These are phyloP conservation scores for Galerina marginata DNA, from an alignment of 768 basidiomycete species.

Conservation along the genomic window DNA sequence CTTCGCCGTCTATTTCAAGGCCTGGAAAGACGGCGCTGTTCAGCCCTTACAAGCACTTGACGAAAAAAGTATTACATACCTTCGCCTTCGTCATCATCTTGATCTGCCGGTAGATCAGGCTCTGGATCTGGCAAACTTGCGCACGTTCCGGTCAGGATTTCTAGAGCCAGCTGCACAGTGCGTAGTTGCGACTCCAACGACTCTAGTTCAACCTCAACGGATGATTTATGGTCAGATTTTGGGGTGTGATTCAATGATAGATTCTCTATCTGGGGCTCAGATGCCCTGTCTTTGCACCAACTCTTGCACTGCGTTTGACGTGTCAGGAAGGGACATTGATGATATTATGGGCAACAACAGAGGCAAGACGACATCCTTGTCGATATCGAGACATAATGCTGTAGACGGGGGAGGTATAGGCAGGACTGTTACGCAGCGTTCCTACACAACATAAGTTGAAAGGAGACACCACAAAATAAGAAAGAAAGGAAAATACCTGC, in stretches of 20 bases:
- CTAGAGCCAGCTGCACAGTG: conserved; percentile 82
- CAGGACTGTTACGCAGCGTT: conserved; percentile 74
- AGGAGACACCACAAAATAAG: neutral
- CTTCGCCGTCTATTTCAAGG: conserved; percentile 21
- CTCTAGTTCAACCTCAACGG: conserved; percentile 73
- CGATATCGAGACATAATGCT: conserved; percentile 67
- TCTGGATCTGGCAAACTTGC: conserved; percentile 86
- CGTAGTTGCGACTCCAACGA: conserved; percentile 71
- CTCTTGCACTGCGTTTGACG: conserved; percentile 53
- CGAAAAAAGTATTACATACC: conserved; percentile 16
- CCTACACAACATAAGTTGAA: conserved; percentile 45
- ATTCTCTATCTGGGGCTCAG: conserved; percentile 35
- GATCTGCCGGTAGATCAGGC: conserved; percentile 40
- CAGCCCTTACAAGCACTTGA: neutral
- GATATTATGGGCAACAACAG: conserved; percentile 70
- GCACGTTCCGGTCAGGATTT: conserved; percentile 87
- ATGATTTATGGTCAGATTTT: conserved; percentile 77
- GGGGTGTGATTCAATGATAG: conserved; percentile 68
- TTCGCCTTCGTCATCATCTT: conserved; percentile 46
- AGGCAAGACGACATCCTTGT: conserved; percentile 74
- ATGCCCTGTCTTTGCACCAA: conserved; percentile 60
- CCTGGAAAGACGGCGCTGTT: conserved; percentile 14
- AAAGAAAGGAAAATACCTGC: conserved; percentile 51
- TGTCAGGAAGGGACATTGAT: conserved; percentile 58
- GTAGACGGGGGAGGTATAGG: conserved; percentile 75